Base-by-base conservation (phyloP, 1,284 basidiomycete genomes). In the Austroboletus rostrupii region DNA sequence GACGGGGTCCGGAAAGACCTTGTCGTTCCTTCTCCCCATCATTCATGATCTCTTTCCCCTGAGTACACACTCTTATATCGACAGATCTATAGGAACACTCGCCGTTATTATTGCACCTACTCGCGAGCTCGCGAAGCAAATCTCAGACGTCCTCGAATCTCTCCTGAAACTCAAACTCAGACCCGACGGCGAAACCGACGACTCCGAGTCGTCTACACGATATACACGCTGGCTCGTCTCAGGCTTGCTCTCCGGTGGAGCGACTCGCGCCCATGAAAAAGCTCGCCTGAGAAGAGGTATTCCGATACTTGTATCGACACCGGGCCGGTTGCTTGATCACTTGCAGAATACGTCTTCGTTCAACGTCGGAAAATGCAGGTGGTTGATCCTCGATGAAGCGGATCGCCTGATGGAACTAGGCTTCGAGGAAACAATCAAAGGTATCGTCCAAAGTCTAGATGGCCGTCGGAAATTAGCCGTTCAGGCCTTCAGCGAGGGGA, bases 401-500 rank as follows among this genome's bases (percentile, higher is more conserved):
- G 97, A 99, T 71, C 76, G 95, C 50, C 76, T 98, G 12, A 98
- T 99, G 79, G 95, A 98, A 63, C 86, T 98, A 73, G 96, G 96
- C 1, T 99, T 99, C 60, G 92, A 93, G 61, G 86, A 90, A 37
- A 92, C 96, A 12, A 80, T 99, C 43, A 81, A 80, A 43, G 94
- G 92, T 0, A 97, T 99, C 59, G 72, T 98, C 48, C 83, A 87
- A 61, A 85, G 88, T 13, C 68, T 97, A 14, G 91, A 96, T 50
- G 91, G 91, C 0, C 77, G 92, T 53, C 70, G 80, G 54, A 84
- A 80, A 61, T 77, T 89, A 26, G 91, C 85, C 29, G 71, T 86
- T 29, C 80, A 87, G 55, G 89, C 89, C 1, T 77, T 86, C 45
- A 70, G 81, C 52, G 85, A 89, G 55, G 87, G 83, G 3, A 84